These are phyloP conservation scores for Prunus yedoensis DNA, from an alignment of 331 rosid species.

Conservation along the genomic window DNA sequence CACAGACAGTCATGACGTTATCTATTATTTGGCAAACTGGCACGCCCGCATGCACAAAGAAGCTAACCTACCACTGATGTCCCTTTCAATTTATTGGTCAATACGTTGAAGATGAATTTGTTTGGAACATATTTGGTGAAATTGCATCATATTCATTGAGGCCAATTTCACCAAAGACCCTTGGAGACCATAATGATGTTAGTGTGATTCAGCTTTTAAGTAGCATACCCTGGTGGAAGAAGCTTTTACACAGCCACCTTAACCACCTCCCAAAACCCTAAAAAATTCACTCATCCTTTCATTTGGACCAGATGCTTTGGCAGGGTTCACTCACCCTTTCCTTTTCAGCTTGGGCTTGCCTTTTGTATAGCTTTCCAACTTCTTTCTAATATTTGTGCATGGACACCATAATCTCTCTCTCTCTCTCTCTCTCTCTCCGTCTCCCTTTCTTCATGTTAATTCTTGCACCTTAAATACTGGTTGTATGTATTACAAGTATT, in stretches of 20 bases:
- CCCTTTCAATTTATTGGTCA: background rate
- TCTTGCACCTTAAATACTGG: background rate
- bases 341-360: no score
- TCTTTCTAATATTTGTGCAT: background rate
- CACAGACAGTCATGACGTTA: no score
- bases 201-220: background rate
- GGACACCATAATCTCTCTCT: background rate
- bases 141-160: background rate
- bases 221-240: background rate
- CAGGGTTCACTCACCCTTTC: background rate
- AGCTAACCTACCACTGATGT: background rate
- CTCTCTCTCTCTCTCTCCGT: background rate
- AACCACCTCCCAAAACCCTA: background rate
- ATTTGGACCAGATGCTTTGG: background rate
- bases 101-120: background rate
- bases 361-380: background rate
- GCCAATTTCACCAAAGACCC: background rate
- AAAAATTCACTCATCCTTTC: background rate
- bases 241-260: background rate
- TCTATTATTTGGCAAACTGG: background rate
- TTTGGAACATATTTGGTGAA: background rate
- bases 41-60: background rate
- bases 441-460: background rate
- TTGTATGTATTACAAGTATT: background rate
- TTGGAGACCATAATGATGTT: background rate